phyloP scores from a whole-genome alignment of 345 rosid genomes.

The Psidium guajava region DNA sequence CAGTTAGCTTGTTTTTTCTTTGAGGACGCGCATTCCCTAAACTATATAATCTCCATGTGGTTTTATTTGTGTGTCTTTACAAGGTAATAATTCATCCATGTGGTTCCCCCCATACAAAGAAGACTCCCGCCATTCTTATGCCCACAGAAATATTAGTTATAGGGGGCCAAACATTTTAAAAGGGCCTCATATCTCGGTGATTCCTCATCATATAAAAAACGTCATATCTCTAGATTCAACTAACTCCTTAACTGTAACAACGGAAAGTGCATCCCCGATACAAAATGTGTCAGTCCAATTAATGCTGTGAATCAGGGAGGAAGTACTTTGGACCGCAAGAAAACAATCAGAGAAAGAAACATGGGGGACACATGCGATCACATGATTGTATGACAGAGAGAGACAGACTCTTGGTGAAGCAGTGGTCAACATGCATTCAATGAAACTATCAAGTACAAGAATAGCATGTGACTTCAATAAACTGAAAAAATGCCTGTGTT shows the following conservation, averaged over 20 bases:
- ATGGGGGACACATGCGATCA: constrained; percentile 19
- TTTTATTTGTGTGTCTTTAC: neutral
- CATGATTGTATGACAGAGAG: constrained; percentile 41
- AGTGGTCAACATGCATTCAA: constrained; percentile 16
- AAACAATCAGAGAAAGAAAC: neutral
- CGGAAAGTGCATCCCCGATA: constrained; percentile 26
- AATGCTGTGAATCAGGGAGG: constrained; percentile 16
- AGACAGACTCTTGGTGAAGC: neutral
- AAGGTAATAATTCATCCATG: neutral
- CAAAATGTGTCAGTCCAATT: constrained; percentile 21
- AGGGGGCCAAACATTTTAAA: neutral
- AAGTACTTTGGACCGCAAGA: neutral
- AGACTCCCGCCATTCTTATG: neutral
- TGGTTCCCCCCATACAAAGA: neutral
- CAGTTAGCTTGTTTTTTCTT: neutral
- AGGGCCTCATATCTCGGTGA: neutral
- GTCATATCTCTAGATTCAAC: constrained; percentile 15
- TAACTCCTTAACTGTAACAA: constrained; percentile 57
- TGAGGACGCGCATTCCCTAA: neutral
- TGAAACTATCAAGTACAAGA: neutral
- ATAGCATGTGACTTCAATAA: neutral
- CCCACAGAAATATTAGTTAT: neutral
- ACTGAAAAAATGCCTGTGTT: neutral
- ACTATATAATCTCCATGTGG: neutral
- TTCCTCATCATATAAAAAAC: neutral